Evolutionary conservation across 1,284 basidiomycete genomes (phyloP).

Genomic region (Leccinum fuscescens): DNA sequence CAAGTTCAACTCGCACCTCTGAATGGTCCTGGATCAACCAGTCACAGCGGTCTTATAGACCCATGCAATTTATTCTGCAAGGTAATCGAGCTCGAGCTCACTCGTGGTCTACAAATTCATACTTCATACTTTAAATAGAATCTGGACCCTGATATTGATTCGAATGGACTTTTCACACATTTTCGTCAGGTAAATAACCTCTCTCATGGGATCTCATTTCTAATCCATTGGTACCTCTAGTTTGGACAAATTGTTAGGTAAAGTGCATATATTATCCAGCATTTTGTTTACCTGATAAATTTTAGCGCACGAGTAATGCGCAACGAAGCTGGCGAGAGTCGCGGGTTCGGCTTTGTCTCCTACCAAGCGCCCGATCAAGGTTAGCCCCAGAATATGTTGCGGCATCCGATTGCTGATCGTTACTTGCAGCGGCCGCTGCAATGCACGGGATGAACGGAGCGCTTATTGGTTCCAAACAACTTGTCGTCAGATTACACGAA

Average conservation of each 20-base stretch:
- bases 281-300: slow-evolving; percentile 5
- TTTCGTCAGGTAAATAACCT: slow-evolving; percentile 66
- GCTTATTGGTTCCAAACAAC: slow-evolving; percentile 68
- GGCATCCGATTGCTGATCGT: background rate
- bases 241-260: slow-evolving; percentile 86
- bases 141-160: slow-evolving; percentile 81
- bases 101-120: slow-evolving; percentile 7
- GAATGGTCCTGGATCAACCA: slow-evolving; percentile 69
- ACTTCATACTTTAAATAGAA: slow-evolving; percentile 51
- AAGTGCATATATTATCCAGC: slow-evolving; percentile 11
- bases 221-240: slow-evolving; percentile 36
- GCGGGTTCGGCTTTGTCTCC: slow-evolving; percentile 95
- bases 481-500: slow-evolving; percentile 86
- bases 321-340: slow-evolving; percentile 78
- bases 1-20: slow-evolving; percentile 81
- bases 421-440: slow-evolving; percentile 57
- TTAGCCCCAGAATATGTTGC: slow-evolving; percentile 30
- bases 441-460: slow-evolving; percentile 79
- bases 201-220: slow-evolving; percentile 11
- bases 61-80: slow-evolving; percentile 91
- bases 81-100: slow-evolving; percentile 38
- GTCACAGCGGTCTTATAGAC: slow-evolving; percentile 81
- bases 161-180: slow-evolving; percentile 75
- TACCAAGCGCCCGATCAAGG: slow-evolving; percentile 84
- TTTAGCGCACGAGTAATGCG: slow-evolving; percentile 90